These are phyloP conservation scores for Naganishia friedmannii DNA, from an alignment of 768 basidiomycete genomes.

Conservation along the genomic window DNA sequence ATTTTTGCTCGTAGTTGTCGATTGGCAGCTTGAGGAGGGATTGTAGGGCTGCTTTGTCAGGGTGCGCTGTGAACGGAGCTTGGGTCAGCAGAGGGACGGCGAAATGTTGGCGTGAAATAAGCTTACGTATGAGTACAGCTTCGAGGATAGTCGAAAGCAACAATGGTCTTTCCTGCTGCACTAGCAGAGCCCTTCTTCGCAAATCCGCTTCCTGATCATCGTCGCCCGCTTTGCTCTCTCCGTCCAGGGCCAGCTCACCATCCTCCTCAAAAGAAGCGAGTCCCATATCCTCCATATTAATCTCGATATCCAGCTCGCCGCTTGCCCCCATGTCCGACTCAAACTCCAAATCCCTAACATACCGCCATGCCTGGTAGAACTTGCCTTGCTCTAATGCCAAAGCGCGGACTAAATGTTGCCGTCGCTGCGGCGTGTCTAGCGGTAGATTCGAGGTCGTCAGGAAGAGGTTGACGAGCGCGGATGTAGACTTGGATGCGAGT, in stretches of 20 bases:
- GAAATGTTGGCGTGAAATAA: neutral
- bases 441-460: neutral
- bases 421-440: neutral
- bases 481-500: neutral
- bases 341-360: conserved; percentile 27
- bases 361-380: conserved; percentile 23
- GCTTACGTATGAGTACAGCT: conserved; percentile 23
- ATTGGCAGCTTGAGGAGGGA: conserved; percentile 21
- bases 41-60: conserved; percentile 13
- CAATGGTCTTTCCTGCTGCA: conserved; percentile 14
- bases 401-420: conserved; percentile 5
- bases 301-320: neutral
- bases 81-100: neutral
- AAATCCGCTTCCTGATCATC: conserved; percentile 1
- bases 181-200: neutral
- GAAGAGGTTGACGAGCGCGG: conserved; percentile 5
- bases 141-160: conserved; percentile 22
- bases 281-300: neutral
- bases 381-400: conserved; percentile 16
- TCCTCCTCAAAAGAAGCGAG: neutral
- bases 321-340: conserved; percentile 6
- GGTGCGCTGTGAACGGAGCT: conserved; percentile 8
- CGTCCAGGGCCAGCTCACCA: neutral
- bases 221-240: neutral
- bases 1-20: conserved; percentile 23